Evolutionary conservation across 768 basidiomycete species (phyloP), one percentile per base, ranked within the genome.

Genomic region (Lentinula aciculospora): DNA sequence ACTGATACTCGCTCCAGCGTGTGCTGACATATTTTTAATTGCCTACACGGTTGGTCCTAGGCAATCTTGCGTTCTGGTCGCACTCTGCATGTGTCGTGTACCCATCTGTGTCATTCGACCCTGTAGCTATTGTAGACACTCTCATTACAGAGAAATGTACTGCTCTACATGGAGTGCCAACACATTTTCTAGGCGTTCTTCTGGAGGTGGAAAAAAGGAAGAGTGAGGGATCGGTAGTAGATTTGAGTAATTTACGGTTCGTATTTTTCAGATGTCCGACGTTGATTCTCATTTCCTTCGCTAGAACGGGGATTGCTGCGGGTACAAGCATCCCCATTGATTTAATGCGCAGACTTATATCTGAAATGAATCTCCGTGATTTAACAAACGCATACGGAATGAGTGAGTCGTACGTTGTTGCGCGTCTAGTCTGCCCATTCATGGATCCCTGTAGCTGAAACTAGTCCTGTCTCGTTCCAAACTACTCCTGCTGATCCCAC

Each of bases 401-500:
- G 91, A 92, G 91, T 93, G 60, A 59, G 86, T 79, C 23, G 27
- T 23, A 27, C 23, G 45, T 17, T 17, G 46, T 39, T 13, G n/a
- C 15, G 7, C n/a, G 9, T 31, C n/a, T 60, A 5, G 9, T 34
- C 3, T 19, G 27, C 47, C 17, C 17, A 27, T 23, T 21, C n/a
- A 15, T 45, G 15, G 31, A 32, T 3, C n/a, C 28, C 3, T 53
- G 53, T 59, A 91, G 89, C 89, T 47, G 89, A 90, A 68, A 90
- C 88, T 45, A 89, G 90, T 61, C 91, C 91, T 0, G 90, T 92
- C 0, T 86, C 91, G 0, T 93, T 93, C 72, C 91, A 93, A 69
- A 85, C 89, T 0, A 83, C 80, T 2, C 79, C 84, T 0, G 76
- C 72, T 1, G 91, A 93, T 66, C 80, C 88, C 0, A 68, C 93